Evolutionary conservation across 495 filamentous ascomycete genomes (phyloP).

Genomic region (Penicillium dipodomyicola): DNA sequence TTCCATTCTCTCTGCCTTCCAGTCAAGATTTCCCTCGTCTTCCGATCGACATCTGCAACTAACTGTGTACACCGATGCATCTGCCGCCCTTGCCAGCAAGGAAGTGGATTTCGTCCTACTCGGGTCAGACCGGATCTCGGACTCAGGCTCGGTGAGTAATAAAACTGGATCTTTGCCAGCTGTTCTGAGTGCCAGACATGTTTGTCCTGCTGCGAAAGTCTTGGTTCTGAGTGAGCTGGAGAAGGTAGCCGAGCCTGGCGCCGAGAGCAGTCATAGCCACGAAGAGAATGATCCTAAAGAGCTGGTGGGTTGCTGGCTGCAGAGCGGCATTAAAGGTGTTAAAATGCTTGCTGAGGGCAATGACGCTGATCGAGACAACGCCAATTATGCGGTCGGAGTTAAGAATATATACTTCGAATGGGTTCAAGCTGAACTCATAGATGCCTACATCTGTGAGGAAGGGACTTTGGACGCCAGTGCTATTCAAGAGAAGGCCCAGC

Average conservation of each 20-base stretch:
- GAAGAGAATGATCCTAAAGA: slow-evolving; percentile 52
- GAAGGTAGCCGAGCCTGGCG: slow-evolving; percentile 54
- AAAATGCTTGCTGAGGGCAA: slow-evolving; percentile 20
- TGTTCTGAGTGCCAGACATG: slow-evolving; percentile 48
- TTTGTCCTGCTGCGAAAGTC: slow-evolving; percentile 43
- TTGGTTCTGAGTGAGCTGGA: slow-evolving; percentile 57
- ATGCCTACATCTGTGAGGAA: slow-evolving; percentile 57
- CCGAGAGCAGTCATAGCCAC: slow-evolving; percentile 30
- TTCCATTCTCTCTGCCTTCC: slow-evolving; percentile 38
- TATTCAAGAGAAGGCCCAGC: slow-evolving; percentile 31
- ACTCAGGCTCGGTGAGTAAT: slow-evolving; percentile 55
- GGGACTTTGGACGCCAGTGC: slow-evolving; percentile 32
- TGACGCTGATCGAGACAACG: not conserved
- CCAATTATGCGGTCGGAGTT: slow-evolving; percentile 35
- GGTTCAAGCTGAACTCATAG: slow-evolving; percentile 51
- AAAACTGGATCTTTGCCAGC: slow-evolving; percentile 63
- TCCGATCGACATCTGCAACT: slow-evolving; percentile 31
- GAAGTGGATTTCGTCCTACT: slow-evolving; percentile 55
- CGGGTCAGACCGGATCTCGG: slow-evolving; percentile 61
- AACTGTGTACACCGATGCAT: slow-evolving; percentile 60
- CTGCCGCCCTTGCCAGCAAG: slow-evolving; percentile 49
- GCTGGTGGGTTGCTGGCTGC: slow-evolving; percentile 47
- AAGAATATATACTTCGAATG: slow-evolving; percentile 68
- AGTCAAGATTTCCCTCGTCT: slow-evolving; percentile 19
- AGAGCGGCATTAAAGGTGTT: slow-evolving; percentile 25